Percentiles rank a stretch among this genome's conserved stretches.
These are phyloP conservation scores for Odonthalia washingtoniensis DNA, from an alignment of 31 red algal species.

Conservation along the genomic window DNA sequence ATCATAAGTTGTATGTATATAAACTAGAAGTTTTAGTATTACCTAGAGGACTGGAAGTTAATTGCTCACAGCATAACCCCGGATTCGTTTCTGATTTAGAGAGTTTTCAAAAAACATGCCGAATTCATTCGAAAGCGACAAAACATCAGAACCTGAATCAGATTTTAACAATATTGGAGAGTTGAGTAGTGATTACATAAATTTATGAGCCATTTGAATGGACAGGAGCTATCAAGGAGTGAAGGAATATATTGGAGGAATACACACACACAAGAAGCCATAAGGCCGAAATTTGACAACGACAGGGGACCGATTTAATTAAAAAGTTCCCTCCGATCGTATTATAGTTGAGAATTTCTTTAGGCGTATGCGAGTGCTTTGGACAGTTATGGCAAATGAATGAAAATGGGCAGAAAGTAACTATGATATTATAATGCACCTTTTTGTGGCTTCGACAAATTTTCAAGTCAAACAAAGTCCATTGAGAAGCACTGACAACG, in stretches of 20 bases:
- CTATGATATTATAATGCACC: not conserved
- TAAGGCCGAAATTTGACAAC: not conserved
- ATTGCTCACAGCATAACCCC: not conserved
- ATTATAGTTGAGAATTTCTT: constrained; percentile 44
- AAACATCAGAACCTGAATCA: no score
- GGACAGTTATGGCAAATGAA: no score
- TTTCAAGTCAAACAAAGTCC: constrained; percentile 27
- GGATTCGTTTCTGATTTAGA: not conserved
- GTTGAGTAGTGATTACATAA: no score
- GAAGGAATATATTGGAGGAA: not conserved
- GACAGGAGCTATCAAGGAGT: no score
- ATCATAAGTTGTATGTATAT: not conserved
- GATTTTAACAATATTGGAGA: no score
- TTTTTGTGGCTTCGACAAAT: constrained; percentile 3
- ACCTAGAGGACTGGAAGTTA: not conserved
- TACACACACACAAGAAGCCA: not conserved
- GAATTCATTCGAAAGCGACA: not conserved
- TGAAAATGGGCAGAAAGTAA: no score
- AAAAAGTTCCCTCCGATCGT: constrained; percentile 14
- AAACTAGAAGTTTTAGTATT: not conserved
- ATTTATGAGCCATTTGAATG: no score
- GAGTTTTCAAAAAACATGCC: not conserved
- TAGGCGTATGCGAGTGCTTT: not conserved
- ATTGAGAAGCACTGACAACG: not conserved
- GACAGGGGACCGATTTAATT: not conserved